Base-by-base conservation (phyloP, 1,284 basidiomycete species). In the Malassezia sp. region DNA sequence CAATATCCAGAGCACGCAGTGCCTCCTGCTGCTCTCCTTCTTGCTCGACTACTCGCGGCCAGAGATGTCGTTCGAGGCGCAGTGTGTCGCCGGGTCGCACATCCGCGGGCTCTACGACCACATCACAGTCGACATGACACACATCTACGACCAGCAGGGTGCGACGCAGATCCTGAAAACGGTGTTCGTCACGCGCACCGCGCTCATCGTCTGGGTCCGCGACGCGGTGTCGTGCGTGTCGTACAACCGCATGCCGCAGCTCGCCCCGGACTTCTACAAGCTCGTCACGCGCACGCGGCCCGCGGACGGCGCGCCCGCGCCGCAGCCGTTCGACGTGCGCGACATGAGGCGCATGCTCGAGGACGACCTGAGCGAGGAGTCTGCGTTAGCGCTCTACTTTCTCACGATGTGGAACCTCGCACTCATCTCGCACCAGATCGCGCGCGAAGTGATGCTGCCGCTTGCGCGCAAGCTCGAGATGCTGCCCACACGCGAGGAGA, bases 1-100 rank as follows among this genome's bases (percentile, higher is more conserved):
- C 2, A 56, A 54, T 17, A 42, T 59, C 15, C 63, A 67, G 43
- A 52, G 51, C 24, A 36, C 60, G 17, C 54, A 56, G 34, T 38
- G 54, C 1, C 49, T 68, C 15, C 18, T 53, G 20, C 43, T 68
- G 2, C 46, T 68, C 5, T 46, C 53, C 18, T 57, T 53, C 17
- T 21, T 67, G 22, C 48, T 66, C n/a, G 60, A 68, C 45, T 50
- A 50, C 23, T 11, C 21, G 11, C 48, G 48, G 4, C 42, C 39
- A 15, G 32, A 40, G 27, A 39, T 50, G 26, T 27, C 48, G 18
- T 32, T 23, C 21, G 36, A 40, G 14, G 14, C 37, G n/a, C 48
- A 50, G 29, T 33, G 28, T 18, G 37, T 42, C n/a, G 28, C 41
- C 5, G 29, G 21, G 9, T 20, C 8, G 15, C 40, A 49, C 21